Percentiles rank a stretch among this genome's conserved stretches.
Conservation (phyloP, 2,329 filamentous ascomycete genomes). For the Epichloe sylvatica region DNA sequence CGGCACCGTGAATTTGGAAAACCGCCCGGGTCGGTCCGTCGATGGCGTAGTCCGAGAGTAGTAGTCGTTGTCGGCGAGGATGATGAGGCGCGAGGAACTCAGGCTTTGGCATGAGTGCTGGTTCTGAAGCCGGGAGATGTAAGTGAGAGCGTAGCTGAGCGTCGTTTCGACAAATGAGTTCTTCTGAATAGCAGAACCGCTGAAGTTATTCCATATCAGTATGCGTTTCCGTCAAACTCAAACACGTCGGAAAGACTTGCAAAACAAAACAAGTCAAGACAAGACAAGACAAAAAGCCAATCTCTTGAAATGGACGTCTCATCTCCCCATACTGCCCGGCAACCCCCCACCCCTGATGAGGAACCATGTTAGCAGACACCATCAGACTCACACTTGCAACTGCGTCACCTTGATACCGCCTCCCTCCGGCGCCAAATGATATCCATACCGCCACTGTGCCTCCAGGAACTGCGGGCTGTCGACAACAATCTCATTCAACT, state of each 20-base stretch:
- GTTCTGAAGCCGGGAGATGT: constrained; percentile 41
- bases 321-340: no score
- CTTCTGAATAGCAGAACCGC: constrained; percentile 29
- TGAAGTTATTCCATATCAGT: constrained; percentile 11
- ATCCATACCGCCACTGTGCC: constrained; percentile 78
- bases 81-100: constrained; percentile 59
- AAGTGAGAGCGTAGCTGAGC: constrained; percentile 74
- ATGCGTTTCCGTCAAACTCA: not conserved
- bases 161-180: constrained; percentile 93
- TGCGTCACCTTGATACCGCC: constrained; percentile 76
- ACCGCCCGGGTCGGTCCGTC: constrained; percentile 32
- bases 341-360: no score
- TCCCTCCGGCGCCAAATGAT: constrained; percentile 52
- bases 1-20: constrained; percentile 63
- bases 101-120: constrained; percentile 35
- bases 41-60: constrained; percentile 51
- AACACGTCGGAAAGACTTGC: not conserved
- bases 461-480: constrained; percentile 81
- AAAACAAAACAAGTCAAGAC: no score
- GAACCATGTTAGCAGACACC: no score
- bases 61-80: constrained; percentile 92
- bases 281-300: not conserved
- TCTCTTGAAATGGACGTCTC: no score
- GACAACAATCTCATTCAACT: constrained; percentile 63
- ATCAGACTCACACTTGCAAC: constrained; percentile 53